These are phyloP conservation scores for Phaeosphaeriaceae sp. DNA, from an alignment of 2,329 filamentous ascomycete genomes.

Conservation along the genomic window DNA sequence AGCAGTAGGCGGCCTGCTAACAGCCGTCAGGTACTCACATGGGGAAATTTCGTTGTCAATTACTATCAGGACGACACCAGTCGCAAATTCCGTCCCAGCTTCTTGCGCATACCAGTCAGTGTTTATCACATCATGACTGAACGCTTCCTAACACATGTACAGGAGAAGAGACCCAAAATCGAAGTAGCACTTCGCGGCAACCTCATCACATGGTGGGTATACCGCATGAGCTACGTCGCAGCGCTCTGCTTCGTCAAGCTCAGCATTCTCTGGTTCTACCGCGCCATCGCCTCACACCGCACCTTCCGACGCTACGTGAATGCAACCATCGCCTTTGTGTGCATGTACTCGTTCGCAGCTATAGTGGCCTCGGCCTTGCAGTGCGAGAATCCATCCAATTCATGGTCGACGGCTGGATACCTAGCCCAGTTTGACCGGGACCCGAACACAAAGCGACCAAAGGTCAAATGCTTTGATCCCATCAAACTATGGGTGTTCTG, in stretches of 20 bases:
- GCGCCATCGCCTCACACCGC: conserved; percentile 41
- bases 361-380: conserved; percentile 41
- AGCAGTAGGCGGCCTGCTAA: conserved; percentile 13
- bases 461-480: conserved; percentile 41
- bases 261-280: conserved; percentile 45
- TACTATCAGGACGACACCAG: conserved; percentile 44
- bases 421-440: conserved; percentile 40
- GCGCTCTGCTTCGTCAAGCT: conserved; percentile 43
- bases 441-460: conserved; percentile 21
- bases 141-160: conserved; percentile 10
- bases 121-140: not conserved
- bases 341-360: conserved; percentile 37
- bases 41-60: conserved; percentile 46
- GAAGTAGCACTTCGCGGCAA: conserved; percentile 31
- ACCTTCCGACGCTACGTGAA: conserved; percentile 41
- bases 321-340: conserved; percentile 37
- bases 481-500: conserved; percentile 45
- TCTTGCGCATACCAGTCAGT: conserved; percentile 36
- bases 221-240: conserved; percentile 40
- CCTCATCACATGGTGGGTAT: conserved; percentile 44
- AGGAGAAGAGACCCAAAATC: conserved; percentile 40
- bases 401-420: conserved; percentile 35
- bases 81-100: conserved; percentile 30
- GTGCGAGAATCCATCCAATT: conserved; percentile 39
- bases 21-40: conserved; percentile 37